A percentile compares a stretch with the other conserved stretches of the same genome.
These are phyloP conservation scores for Artemisia argyi DNA, from an alignment of 129 eudicot genomes.

Conservation along the genomic window DNA sequence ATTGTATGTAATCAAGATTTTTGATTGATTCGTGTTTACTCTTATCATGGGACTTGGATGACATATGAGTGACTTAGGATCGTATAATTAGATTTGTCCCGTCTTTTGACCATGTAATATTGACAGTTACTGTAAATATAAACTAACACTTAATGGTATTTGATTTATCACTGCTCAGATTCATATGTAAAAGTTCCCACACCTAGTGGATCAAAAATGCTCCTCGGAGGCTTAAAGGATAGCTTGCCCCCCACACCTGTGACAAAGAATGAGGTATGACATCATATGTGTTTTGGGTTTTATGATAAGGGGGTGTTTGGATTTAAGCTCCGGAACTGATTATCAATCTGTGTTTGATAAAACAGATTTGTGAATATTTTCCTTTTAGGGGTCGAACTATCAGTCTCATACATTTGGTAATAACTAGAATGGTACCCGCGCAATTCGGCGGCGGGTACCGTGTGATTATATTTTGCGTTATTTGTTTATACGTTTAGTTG, in stretches of 20 bases:
- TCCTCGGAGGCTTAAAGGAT: slow-evolving; percentile 24
- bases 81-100: neutral
- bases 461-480: too few species aligned
- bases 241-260: slow-evolving; percentile 24
- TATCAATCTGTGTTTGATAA: too few species aligned
- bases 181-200: slow-evolving; percentile 33
- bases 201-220: slow-evolving; percentile 26
- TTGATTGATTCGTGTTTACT: too few species aligned
- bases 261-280: slow-evolving; percentile 35
- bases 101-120: slow-evolving; percentile 20
- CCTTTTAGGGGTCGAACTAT: too few species aligned
- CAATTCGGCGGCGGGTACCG: too few species aligned
- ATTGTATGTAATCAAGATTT: too few species aligned
- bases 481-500: too few species aligned
- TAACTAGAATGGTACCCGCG: too few species aligned
- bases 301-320: neutral
- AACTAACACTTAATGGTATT: neutral
- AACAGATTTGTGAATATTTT: too few species aligned
- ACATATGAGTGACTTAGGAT: neutral
- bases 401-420: too few species aligned
- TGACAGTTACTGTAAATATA: neutral
- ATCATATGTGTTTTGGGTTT: neutral
- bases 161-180: too few species aligned
- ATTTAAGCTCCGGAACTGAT: too few species aligned
- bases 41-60: neutral